A percentile compares a stretch with the other conserved stretches of the same genome.
These are phyloP conservation scores for Sinapis alba DNA, from an alignment of 441 rosid genomes.

Conservation along the genomic window DNA sequence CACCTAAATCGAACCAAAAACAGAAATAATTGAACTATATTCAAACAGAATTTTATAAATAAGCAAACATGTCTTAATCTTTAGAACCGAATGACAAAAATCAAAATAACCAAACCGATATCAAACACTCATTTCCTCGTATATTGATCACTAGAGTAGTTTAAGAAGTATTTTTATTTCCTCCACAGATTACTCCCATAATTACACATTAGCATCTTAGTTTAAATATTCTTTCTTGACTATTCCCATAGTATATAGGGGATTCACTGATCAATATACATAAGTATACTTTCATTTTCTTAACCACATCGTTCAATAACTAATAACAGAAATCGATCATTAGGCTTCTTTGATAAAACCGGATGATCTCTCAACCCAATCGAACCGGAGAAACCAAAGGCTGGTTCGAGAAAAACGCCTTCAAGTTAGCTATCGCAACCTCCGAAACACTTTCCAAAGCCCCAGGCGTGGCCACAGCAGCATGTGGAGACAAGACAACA, in stretches of 20 bases:
- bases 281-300: background rate
- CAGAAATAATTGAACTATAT: too few species aligned
- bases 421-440: constrained; percentile 37
- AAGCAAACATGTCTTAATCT: too few species aligned
- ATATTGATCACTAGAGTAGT: too few species aligned
- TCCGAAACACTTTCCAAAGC: constrained; percentile 21
- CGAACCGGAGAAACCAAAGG: constrained; percentile 38
- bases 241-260: background rate
- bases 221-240: background rate
- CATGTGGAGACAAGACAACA: constrained; percentile 44
- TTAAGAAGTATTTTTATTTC: background rate
- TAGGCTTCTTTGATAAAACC: constrained; percentile 4
- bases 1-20: too few species aligned
- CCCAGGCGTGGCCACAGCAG: constrained; percentile 35
- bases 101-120: too few species aligned
- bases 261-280: background rate
- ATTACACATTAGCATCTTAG: background rate
- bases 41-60: too few species aligned
- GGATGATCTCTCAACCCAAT: constrained; percentile 18
- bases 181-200: background rate
- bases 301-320: background rate
- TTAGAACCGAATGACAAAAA: too few species aligned
- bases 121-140: too few species aligned
- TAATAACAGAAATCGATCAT: background rate
- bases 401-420: constrained; percentile 43